Base-by-base conservation (phyloP, 306 rosid species). In the Trifolium subterraneum region DNA sequence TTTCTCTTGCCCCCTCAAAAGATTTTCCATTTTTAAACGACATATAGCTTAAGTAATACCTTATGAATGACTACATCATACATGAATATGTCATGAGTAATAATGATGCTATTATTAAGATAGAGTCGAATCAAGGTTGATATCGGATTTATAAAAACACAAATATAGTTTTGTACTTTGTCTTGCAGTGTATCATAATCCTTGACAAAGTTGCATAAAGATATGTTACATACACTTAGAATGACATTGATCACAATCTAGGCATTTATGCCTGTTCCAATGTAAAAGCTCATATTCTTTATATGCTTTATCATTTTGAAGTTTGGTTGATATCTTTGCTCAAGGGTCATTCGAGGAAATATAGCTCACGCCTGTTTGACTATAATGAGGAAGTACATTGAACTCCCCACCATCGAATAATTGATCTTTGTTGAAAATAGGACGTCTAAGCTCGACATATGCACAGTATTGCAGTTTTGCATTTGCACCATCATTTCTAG, bases 371-470 rank as follows among this genome's bases (percentile, higher is more conserved):
- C 90, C 94, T 31, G 82, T 75, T 71, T 73, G 63, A 8, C 78
- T 90, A 64, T 68, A 59, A 4, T 20, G 67, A 47, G 85, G 79
- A 15, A 81, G 68, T 11, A 86, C 83, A 66, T 84, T 72, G 54
- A 91, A 89, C 8, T 85, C 86, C 70, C 92, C 97, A 19, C 76
- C 61, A 44, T 68, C 60, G 36, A 76, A 47, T 16, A 82, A 64
- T 6, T 73, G 54, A 16, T 83, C 84, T 65, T 68, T 63, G 64
- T 50, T 4, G 41, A 71, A 79, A 67, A 91, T 55, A 6, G 93
- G 87, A 69, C 96, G 88, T 67, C 77, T 73, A 36, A 93, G 88
- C 71, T 85, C 74, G 20, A 86, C 82, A 83, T 85, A 86, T 18
- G 87, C 91, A 73, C 97, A 91, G 20, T 91, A 93, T 10, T 87